Base-by-base conservation (phyloP, 345 rosid genomes). In the Alliaria petiolata region DNA sequence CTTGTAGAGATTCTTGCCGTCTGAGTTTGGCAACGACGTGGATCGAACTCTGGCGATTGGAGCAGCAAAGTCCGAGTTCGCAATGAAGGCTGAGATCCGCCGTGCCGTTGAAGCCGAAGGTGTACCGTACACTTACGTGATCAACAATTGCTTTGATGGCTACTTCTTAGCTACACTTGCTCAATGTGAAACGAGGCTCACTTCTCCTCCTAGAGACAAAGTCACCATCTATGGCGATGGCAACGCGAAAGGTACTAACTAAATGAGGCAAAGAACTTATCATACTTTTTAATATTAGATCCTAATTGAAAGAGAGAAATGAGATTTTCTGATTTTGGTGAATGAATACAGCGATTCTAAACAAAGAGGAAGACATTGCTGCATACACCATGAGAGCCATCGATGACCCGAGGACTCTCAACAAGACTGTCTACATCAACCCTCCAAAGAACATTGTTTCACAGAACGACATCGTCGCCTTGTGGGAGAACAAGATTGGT, bases 401-500 rank as follows among this genome's bases (percentile, higher is more conserved):
- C 28, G 88, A 86, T 72, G 95, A 86, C 28, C 85, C 87, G 0
- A 74, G 84, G 63, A 85, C 96, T 16, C 46, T 85, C 70, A 84
- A 87, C 82, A 87, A 84, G 76, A 75, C 69, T 50, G 53, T 89
- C 38, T 81, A 74, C 74, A 61, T 87, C 28, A 73, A 74, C 58
- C 92, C 90, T 36, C 84, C 86, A 2, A 73, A 50, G 70, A 87
- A 89, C 76, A 76, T 69, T 4, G 68, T 71, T 72, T 81, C 91
- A 0, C 82, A 83, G 76, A 83, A 84, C 39, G 86, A 89, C 6
- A 69, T 87, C 4, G 81, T 84, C 4, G 70, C 85, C 28, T 30
- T 87, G 74, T 89, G 93, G 96, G 96, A 89, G 81, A 84, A 77
- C 78, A 89, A 83, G 73, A 85, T 87, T 13, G 85, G 85, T 38